Base-by-base conservation (phyloP, 371 early-diverging fungal genomes). In the Catenaria anguillulae region DNA sequence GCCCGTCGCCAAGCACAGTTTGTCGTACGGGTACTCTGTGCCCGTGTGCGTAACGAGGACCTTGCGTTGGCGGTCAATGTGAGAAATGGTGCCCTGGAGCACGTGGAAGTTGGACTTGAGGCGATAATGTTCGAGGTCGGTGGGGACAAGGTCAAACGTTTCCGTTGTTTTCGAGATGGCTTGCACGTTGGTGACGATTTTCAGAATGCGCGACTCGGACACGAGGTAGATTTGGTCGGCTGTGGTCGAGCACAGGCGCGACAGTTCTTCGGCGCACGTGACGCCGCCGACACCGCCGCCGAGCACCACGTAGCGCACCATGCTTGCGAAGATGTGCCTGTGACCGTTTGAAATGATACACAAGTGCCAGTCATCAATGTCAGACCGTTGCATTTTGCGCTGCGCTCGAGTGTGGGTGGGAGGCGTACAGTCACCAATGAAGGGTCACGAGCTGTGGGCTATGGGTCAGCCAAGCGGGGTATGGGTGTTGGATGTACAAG, bases 161-260 rank as follows among this genome's bases (percentile, higher is more conserved):
- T 58, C 58, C 35, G 58, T 58, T 17, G 58, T 40, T 21, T 58
- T 58, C 35, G 58, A 40, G 34, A 58, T 58, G 58, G 43, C 40
- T 31, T 58, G 58, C 26, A 58, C 58, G 31, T 58, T 58, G 58
- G 58, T 58, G 58, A 58, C 58, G 36, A 58, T 36, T 24, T 58
- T 58, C 19, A 58, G 58, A 15, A 58, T 58, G 24, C 58, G 36
- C 26, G 40, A 40, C 58, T 23, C 17, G 26, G 40, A 40, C 21
- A 58, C 8, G 17, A 58, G 58, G 58, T 40, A 36, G 36, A 58
- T 21, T 36, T 58, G 58, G 43, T 58, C 58, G 58, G 21, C 42
- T 24, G 13, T 15, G 19, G 21, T 19, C 35, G 23, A 34, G n/a
- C n/a, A n/a, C 24, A 58, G 58, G 24, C 58, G 36, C 26, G 58